These are phyloP conservation scores for Colletotrichum cordylinicola DNA, from an alignment of 2,329 filamentous ascomycete genomes.

Conservation along the genomic window DNA sequence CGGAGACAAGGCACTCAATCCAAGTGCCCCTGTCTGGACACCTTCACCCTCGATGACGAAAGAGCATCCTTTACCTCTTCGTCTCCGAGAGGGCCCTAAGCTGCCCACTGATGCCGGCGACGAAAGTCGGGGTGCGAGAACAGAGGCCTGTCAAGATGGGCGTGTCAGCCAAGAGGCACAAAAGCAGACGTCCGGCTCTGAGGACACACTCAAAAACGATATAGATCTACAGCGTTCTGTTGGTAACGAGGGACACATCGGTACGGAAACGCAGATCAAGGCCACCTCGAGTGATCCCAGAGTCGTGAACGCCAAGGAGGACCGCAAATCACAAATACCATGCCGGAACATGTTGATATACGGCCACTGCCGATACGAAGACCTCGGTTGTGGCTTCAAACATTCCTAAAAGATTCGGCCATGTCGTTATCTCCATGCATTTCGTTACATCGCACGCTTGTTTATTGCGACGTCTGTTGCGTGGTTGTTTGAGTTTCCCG, in stretches of 20 bases:
- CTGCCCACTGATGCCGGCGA: too few species aligned
- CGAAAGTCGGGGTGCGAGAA: too few species aligned
- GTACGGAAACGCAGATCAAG: accelerated
- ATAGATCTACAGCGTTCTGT: accelerated
- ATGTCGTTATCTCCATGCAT: too few species aligned
- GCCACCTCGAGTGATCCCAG: neutral
- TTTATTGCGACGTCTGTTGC: too few species aligned
- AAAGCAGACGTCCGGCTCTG: accelerated
- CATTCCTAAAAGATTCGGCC: neutral
- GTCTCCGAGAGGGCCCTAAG: neutral
- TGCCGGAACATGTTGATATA: neutral
- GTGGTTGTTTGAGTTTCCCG: too few species aligned
- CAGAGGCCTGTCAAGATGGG: too few species aligned
- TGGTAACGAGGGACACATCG: accelerated
- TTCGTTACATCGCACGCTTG: too few species aligned
- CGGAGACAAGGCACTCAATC: accelerated
- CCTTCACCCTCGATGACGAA: neutral
- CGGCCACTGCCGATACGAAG: neutral
- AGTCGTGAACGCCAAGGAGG: neutral
- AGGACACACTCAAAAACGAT: accelerated
- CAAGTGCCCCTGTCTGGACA: neutral
- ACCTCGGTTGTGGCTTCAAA: neutral
- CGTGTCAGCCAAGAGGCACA: too few species aligned
- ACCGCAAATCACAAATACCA: neutral
- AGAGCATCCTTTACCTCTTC: neutral